These are phyloP conservation scores for Monilinia aucupariae DNA, from an alignment of 2,329 filamentous ascomycete genomes.

Conservation along the genomic window DNA sequence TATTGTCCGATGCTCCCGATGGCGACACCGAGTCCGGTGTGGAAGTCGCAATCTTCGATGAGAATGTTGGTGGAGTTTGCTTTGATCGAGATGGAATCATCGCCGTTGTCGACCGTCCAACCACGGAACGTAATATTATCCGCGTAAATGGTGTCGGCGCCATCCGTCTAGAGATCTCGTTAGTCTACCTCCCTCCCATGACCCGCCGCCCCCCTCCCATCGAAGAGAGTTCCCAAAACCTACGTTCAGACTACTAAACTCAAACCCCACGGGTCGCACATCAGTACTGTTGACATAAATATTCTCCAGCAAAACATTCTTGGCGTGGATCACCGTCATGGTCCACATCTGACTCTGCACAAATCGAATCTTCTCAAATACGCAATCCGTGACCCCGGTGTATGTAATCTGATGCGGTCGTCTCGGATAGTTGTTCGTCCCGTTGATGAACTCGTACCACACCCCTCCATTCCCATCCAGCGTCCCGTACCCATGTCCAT, in stretches of 20 bases:
- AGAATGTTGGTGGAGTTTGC: slow-evolving; percentile 51
- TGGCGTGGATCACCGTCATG: slow-evolving; percentile 40
- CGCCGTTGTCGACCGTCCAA: slow-evolving; percentile 48
- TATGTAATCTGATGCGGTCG: slow-evolving; percentile 51
- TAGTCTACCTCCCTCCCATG: slow-evolving; percentile 20
- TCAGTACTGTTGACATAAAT: slow-evolving; percentile 48
- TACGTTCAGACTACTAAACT: slow-evolving; percentile 14
- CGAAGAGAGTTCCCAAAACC: neutral
- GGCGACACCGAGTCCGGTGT: slow-evolving; percentile 48
- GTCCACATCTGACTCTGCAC: slow-evolving; percentile 58
- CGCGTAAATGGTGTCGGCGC: slow-evolving; percentile 48
- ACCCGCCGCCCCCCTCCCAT: too few relatives aligned
- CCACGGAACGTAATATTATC: slow-evolving; percentile 47
- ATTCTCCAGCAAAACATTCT: slow-evolving; percentile 43
- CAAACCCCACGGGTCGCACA: slow-evolving; percentile 6
- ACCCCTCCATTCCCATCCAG: slow-evolving; percentile 55
- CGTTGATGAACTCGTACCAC: slow-evolving; percentile 50
- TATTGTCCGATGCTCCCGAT: slow-evolving; percentile 55
- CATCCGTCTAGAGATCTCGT: slow-evolving; percentile 44
- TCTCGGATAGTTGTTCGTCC: slow-evolving; percentile 42
- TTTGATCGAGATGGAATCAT: slow-evolving; percentile 51
- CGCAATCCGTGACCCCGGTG: slow-evolving; percentile 42
- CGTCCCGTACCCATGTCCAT: slow-evolving; percentile 48
- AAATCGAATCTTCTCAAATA: slow-evolving; percentile 45
- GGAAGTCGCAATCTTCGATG: slow-evolving; percentile 45